Percentiles rank a stretch among this genome's conserved stretches.
These are phyloP conservation scores for Boletus sp. DNA, from an alignment of 768 basidiomycete species.

Conservation along the genomic window DNA sequence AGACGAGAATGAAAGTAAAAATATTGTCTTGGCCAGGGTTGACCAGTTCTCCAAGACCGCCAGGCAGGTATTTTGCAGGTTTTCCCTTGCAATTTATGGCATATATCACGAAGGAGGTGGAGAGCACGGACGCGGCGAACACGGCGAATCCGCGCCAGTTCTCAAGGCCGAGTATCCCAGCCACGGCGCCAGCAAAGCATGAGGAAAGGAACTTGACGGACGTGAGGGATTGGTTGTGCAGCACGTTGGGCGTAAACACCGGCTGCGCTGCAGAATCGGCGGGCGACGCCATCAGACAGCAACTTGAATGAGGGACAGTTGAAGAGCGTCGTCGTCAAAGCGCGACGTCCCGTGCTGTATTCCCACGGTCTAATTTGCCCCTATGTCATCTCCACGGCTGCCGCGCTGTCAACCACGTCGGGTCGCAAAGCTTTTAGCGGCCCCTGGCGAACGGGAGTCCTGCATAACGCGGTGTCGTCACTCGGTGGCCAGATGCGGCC, in stretches of 20 bases:
- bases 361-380: conserved; percentile 17
- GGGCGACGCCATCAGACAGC: conserved; percentile 43
- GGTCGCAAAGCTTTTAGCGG: not conserved
- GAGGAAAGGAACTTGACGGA: conserved; percentile 79
- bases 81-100: conserved; percentile 68
- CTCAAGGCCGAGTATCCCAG: conserved; percentile 86
- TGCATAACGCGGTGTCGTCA: too few species aligned
- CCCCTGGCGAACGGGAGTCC: not conserved
- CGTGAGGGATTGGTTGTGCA: conserved; percentile 57
- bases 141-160: conserved; percentile 82
- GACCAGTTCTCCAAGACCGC: conserved; percentile 64
- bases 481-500: too few species aligned
- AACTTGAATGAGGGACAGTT: not conserved
- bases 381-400: not conserved
- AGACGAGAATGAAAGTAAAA: conserved; percentile 88
- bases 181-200: conserved; percentile 83
- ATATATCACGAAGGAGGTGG: conserved; percentile 65
- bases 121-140: conserved; percentile 65
- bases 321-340: not conserved
- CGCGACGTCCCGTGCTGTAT: too few species aligned
- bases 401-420: not conserved
- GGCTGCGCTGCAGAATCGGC: conserved; percentile 54
- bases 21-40: conserved; percentile 89
- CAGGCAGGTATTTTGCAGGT: conserved; percentile 60
- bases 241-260: conserved; percentile 65